Evolutionary conservation across 352 stramenopile genomes (phyloP).

Genomic region (Halophytophthora batemanensis): DNA sequence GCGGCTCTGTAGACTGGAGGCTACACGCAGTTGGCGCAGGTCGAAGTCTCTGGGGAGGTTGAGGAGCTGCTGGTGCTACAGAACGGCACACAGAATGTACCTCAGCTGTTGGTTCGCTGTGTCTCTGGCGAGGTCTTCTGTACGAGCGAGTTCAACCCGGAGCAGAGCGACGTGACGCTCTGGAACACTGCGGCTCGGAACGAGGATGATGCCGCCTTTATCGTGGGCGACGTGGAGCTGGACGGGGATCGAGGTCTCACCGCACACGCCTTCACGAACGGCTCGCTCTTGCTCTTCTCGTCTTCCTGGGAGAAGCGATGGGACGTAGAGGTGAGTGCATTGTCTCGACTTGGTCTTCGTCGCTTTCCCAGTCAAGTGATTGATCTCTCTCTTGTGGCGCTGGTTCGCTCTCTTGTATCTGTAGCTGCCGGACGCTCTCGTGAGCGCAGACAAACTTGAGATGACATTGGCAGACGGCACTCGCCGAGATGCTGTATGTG

Average conservation of each 20-base stretch:
- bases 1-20: conserved; percentile 33
- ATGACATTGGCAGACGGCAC: conserved; percentile 22
- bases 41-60: conserved; percentile 59
- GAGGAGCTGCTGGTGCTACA: conserved; percentile 45
- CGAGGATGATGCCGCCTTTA: conserved; percentile 34
- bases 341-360: background rate
- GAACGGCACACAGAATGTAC: conserved; percentile 7
- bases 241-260: conserved; percentile 16
- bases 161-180: conserved; percentile 18
- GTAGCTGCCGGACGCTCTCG: conserved; percentile 49
- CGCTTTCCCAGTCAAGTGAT: background rate
- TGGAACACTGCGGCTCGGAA: conserved; percentile 33
- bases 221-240: conserved; percentile 40
- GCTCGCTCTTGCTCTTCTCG: conserved; percentile 35
- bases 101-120: conserved; percentile 43
- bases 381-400: background rate
- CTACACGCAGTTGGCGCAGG: conserved; percentile 47
- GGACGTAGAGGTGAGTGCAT: conserved; percentile 38
- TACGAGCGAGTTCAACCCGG: conserved; percentile 1
- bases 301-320: conserved; percentile 36
- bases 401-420: background rate
- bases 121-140: conserved; percentile 55
- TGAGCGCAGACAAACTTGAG: conserved; percentile 48
- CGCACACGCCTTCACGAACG: conserved; percentile 38
- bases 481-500: conserved; percentile 32